These are phyloP conservation scores for Chara braunii DNA, from an alignment of 139 green algal genomes.

Conservation along the genomic window DNA sequence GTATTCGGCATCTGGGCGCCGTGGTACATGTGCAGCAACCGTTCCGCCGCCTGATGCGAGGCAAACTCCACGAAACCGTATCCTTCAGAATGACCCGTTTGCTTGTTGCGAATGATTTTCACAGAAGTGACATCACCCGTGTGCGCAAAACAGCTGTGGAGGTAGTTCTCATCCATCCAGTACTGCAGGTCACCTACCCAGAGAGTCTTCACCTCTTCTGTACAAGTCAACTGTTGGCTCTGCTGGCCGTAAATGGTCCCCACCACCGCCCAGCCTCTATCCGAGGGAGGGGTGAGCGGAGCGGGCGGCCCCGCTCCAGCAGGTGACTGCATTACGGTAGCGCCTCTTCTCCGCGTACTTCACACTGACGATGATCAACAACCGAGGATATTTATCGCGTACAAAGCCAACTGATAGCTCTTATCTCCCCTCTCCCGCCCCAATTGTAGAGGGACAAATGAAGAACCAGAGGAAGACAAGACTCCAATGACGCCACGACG, in stretches of 20 bases:
- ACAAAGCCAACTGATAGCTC: no score
- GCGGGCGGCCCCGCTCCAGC: no score
- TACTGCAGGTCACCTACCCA: constrained; percentile 39
- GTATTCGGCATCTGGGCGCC: constrained; percentile 60
- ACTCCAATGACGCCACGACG: no score
- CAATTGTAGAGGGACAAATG: no score
- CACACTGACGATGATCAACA: no score
- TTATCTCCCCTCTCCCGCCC: no score
- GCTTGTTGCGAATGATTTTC: constrained; percentile 75
- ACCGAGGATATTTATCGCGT: no score
- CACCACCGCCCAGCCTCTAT: no score
- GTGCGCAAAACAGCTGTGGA: constrained; percentile 32
- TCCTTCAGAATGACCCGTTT: constrained; percentile 57
- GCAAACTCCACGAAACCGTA: constrained; percentile 77
- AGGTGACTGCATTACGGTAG: no score
- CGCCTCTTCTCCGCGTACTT: no score
- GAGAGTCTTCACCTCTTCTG: constrained; percentile 35
- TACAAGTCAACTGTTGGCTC: not conserved
- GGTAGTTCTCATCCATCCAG: constrained; percentile 43
- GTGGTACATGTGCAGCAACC: constrained; percentile 58
- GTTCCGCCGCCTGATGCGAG: constrained; percentile 51
- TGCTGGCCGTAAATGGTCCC: constrained; percentile 14
- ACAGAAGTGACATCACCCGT: constrained; percentile 44
- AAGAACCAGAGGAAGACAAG: no score
- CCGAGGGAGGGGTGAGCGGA: no score